Base-by-base conservation (phyloP, 345 rosid genomes). In the Euphorbia peplus region DNA sequence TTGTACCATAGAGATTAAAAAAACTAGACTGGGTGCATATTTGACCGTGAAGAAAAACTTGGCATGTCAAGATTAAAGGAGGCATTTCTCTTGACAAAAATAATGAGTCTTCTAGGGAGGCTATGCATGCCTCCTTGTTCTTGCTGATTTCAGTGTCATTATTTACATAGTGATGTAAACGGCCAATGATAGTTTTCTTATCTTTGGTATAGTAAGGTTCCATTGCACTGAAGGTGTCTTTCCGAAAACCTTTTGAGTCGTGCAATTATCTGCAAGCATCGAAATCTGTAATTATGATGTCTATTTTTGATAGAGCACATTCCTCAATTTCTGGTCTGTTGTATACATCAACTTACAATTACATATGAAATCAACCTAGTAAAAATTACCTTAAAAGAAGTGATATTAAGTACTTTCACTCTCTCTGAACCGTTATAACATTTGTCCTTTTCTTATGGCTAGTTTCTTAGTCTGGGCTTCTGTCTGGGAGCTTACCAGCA, bases 331-430 rank as follows among this genome's bases (percentile, higher is more conserved):
- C 37, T 60, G 13, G 21, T 14, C 5, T 60, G 26, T 21, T 60
- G 28, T 35, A 18, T 8, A 10, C 7, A 15, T 5, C 28, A 19
- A 60, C 19, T 14, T 28, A 19, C 29, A 22, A 19, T 57, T 29
- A 60, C 8, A 21, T 62, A 26, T 62, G 66, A 28, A 62, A 41
- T 21, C 44, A 41, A 18, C 62, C 50, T 61, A 60, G 44, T 14
- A 59, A 16, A 59, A 12, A 19, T 21, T 60, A 19, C 29, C 48
- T 60, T 16, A 16, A 60, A 19, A 60, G 35, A 19, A 3, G 8
- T 19, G 7, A 61, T 37, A 37, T 21, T 9, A 28, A 18, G 24
- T 21, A 41, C 16, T 63, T 1, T 63, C 51, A 62, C 22, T 6
- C 13, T 62, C 7, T 30, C 39, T 18, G 42, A 4, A 58, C 21